Evolutionary conservation across 139 green algal genomes (phyloP), one percentile per base, ranked within the genome.

Genomic region (Ulvella scutata): DNA sequence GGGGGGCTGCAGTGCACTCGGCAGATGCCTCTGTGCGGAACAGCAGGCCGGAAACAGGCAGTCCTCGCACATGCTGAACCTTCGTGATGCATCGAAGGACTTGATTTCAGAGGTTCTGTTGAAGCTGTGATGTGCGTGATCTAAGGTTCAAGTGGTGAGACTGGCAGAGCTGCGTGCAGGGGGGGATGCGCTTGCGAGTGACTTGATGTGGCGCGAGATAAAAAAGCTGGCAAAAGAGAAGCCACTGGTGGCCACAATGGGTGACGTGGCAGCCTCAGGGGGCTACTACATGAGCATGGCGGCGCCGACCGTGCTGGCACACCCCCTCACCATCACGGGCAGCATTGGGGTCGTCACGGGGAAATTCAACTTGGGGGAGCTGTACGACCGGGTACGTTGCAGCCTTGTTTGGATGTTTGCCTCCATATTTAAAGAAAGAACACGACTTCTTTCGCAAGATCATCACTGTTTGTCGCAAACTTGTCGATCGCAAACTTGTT

Each of bases 211-310:
- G 93, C 77, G 89, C 3, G 93, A 98, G 84, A 87, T 96, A 43
- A 60, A 77, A 67, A 61, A 83, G 74, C 39, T 74, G 73, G 62
- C 81, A 4, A 77, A 82, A 43, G 82, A 88, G 79, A 98, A 98
- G 84, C 94, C 93, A 1, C 89, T 98, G 4, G 83, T 98, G 26
- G 94, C 93, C 10, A 90, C 75, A 73, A 98, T 98, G 94, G 84
- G 76, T 2, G 94, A 98, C 73, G 92, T 98, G 36, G 94, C 94
- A 10, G 94, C 94, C 9, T 92, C 81, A 35, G 94, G 92, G 0
- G 93, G 93, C 4, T 98, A 98, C 82, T 98, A 98, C 86, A 92
- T 98, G 83, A 78, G 85, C 40, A 98, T 98, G 94, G 91, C 61
- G 17, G 80, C 81, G 61, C 73, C 76, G 62, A 76, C 76, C 61